Percentiles rank a stretch among this genome's conserved stretches.
phyloP scores from a whole-genome alignment of 192 early-diverging fungal species.

The Umbelopsis ramanniana region DNA sequence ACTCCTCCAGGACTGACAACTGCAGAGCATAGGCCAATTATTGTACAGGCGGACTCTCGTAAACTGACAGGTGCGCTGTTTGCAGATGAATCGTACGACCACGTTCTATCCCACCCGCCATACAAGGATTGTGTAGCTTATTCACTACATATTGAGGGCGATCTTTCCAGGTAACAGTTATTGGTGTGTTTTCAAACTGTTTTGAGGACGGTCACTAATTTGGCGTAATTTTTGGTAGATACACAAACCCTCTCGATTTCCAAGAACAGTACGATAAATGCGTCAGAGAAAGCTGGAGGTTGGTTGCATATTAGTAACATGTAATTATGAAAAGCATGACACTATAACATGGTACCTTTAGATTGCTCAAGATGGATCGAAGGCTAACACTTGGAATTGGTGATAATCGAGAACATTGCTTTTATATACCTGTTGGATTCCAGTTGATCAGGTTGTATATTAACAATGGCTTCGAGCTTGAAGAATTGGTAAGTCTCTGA shows the following conservation, averaged over 20 bases:
- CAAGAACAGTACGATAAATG: constrained; percentile 76
- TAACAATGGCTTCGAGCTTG: constrained; percentile 82
- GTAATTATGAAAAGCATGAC: background rate
- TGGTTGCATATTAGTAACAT: constrained; percentile 19
- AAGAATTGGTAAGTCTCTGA: constrained; percentile 64
- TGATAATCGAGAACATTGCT: constrained; percentile 90
- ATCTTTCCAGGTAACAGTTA: constrained; percentile 60
- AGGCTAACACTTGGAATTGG: constrained; percentile 90
- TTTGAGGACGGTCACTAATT: background rate
- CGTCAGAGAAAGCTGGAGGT: constrained; percentile 70
- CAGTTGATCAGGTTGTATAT: constrained; percentile 84
- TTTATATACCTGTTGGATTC: constrained; percentile 87
- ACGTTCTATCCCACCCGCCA: constrained; percentile 90
- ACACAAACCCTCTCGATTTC: constrained; percentile 78
- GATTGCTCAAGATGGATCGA: constrained; percentile 72
- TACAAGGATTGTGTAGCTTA: constrained; percentile 94
- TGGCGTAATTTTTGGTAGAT: constrained; percentile 43
- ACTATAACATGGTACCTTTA: constrained; percentile 35
- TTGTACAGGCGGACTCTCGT: constrained; percentile 84
- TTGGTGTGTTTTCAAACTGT: background rate
- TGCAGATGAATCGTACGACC: constrained; percentile 78
- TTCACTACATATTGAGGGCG: constrained; percentile 86
- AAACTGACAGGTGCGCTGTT: constrained; percentile 67
- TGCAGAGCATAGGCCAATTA: constrained; percentile 80
- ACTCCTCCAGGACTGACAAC: constrained; percentile 67